Evolutionary conservation across 148 eudicot species (phyloP).

Genomic region (Cornus suecica): DNA sequence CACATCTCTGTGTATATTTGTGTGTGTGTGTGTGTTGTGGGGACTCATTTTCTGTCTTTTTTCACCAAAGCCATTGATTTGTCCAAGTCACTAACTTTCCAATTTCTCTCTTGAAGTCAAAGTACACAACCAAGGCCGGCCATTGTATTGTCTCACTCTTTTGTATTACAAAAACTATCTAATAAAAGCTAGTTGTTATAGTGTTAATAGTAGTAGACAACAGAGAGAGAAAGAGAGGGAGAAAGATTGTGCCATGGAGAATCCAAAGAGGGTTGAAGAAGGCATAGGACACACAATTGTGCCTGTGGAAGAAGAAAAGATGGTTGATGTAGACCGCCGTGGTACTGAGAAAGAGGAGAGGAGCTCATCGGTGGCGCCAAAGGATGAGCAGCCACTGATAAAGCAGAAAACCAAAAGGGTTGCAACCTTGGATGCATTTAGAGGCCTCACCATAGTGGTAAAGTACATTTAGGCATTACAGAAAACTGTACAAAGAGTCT

Average conservation of each 20-base stretch:
- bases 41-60: conserved; percentile 1
- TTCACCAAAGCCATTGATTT: background rate
- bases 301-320: conserved; percentile 8
- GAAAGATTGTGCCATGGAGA: conserved; percentile 9
- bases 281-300: conserved; percentile 1
- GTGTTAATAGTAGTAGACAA: background rate
- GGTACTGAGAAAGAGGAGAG: conserved; percentile 9
- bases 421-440: conserved; percentile 51
- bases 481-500: no score
- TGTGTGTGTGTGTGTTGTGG: background rate
- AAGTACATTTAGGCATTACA: conserved; percentile 1
- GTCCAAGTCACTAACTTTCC: background rate
- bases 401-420: conserved; percentile 39
- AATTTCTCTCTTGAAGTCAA: background rate
- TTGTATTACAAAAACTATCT: background rate
- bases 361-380: background rate
- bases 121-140: background rate
- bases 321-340: conserved; percentile 2
- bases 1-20: no score
- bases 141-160: background rate
- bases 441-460: conserved; percentile 58
- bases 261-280: conserved; percentile 28
- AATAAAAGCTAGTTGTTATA: background rate
- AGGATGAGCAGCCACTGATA: conserved; percentile 15
- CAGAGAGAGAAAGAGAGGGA: background rate